These are phyloP conservation scores for Bremia lactucae DNA, from an alignment of 352 stramenopile genomes.

Conservation along the genomic window DNA sequence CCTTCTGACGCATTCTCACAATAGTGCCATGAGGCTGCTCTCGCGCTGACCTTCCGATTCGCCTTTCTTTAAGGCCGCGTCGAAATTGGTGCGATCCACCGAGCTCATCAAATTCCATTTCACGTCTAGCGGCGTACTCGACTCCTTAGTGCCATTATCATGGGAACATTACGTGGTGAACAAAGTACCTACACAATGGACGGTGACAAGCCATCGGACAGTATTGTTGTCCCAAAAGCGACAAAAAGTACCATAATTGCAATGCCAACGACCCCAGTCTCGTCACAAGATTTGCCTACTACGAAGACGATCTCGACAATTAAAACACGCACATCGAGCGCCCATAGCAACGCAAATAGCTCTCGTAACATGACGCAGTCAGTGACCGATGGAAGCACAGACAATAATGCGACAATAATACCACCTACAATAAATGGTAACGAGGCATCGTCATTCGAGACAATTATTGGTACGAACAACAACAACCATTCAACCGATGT, in stretches of 20 bases:
- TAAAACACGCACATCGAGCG: conserved; percentile 4
- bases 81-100: conserved; percentile 1
- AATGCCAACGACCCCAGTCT: conserved; percentile 2
- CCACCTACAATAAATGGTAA: conserved; percentile 6
- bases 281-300: conserved; percentile 8
- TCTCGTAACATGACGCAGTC: conserved; percentile 1
- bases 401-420: conserved; percentile 8
- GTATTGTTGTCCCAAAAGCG: not conserved
- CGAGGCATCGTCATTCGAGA: conserved; percentile 8
- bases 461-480: conserved; percentile 11
- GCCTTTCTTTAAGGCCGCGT: conserved; percentile 11
- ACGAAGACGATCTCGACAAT: conserved; percentile 14
- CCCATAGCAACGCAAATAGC: conserved; percentile 1
- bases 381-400: not conserved
- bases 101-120: conserved; percentile 23
- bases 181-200: conserved; percentile 6
- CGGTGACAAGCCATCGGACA: not conserved
- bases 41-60: conserved; percentile 8
- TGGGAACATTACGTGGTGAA: conserved; percentile 16
- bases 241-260: not conserved
- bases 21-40: conserved; percentile 1
- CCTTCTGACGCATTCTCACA: no score
- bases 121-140: conserved; percentile 31
- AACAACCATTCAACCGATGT: conserved; percentile 10
- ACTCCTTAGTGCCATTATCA: conserved; percentile 6